Evolutionary conservation across 345 rosid species (phyloP).

Genomic region (Salix suchowensis): DNA sequence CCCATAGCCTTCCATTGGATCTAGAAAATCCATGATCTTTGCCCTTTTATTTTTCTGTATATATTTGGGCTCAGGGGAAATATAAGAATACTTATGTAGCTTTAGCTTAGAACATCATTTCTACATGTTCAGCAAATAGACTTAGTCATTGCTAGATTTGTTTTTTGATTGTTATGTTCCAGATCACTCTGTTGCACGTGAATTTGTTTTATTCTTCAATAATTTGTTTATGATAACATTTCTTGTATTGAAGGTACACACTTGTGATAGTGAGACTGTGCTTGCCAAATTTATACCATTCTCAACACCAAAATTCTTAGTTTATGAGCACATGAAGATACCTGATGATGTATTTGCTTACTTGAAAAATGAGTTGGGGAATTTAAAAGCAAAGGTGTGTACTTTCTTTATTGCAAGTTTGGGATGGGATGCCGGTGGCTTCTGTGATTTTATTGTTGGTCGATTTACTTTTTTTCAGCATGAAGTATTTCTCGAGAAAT

Average conservation of each 20-base stretch:
- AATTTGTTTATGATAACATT: not conserved
- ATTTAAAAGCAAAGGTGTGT: slow-evolving; percentile 46
- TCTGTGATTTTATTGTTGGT: slow-evolving; percentile 8
- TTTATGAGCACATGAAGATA: slow-evolving; percentile 32
- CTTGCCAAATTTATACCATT: slow-evolving; percentile 55
- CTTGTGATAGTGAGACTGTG: slow-evolving; percentile 56
- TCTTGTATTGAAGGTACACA: slow-evolving; percentile 55
- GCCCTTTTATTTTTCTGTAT: not conserved
- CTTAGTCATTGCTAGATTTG: not conserved
- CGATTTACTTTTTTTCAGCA: slow-evolving; percentile 41
- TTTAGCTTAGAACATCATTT: not conserved
- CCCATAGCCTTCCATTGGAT: not conserved
- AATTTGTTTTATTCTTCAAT: not conserved
- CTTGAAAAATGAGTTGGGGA: slow-evolving; percentile 28
- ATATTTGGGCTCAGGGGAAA: not conserved
- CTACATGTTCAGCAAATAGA: not conserved
- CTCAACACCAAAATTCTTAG: slow-evolving; percentile 54
- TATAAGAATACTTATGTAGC: not conserved
- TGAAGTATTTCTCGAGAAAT: slow-evolving; percentile 27
- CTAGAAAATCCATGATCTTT: not conserved
- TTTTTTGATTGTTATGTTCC: not conserved
- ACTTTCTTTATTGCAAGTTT: not conserved
- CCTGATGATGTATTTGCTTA: slow-evolving; percentile 19
- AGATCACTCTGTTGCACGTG: not conserved
- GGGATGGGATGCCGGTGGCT: not conserved